Evolutionary conservation across 225 moss, liverwort and hornwort species (phyloP), one percentile per base, ranked within the genome.

Genomic region (Lunularia cruciata): DNA sequence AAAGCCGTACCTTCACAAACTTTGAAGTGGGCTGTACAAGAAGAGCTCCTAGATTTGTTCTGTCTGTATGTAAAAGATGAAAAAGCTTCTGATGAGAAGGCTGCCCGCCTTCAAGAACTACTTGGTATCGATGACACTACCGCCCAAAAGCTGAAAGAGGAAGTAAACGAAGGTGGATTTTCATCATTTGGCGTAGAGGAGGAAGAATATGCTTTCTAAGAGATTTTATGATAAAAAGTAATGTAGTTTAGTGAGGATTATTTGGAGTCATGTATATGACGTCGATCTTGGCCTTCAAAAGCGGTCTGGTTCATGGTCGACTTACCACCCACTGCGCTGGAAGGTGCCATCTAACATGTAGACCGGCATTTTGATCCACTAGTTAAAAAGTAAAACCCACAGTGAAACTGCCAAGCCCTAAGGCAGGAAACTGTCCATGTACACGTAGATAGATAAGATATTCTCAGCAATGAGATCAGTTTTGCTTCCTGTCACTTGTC

Each of bases 1-100:
- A 89, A 87, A 73, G 96, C 93, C 38, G 86, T 90, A 18, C 79
- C 81, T 18, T 90, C 96, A 39, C 70, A 79, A 54, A 70, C 89
- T 32, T 72, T 98, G 73, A 67, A 86, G 39, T 98, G 96, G 96
- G 63, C 90, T 31, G 92, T 92, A 28, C 83, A 77, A 73, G 92
- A 98, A 51, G 96, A 98, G 59, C 83, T 98, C 20, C 72, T 92
- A 30, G 96, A 98, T 72, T 88, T 98, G 47, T 98, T 87, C 73
- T 98, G 96, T 81, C 86, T 98, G 61, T 98, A 85, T 71, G 73
- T 90, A 15, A 98, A 92, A 72, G 86, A 84, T 67, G 78, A 86
- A 7, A 79, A 77, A 45, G 40, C 83, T 1, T 73, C 81, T 26
- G 83, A 92, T 33, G 75, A 74, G 12, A 89, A 85, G 42, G 62